Conservation (phyloP, 495 filamentous ascomycete genomes). For the Polyplosphaeria fusca region DNA sequence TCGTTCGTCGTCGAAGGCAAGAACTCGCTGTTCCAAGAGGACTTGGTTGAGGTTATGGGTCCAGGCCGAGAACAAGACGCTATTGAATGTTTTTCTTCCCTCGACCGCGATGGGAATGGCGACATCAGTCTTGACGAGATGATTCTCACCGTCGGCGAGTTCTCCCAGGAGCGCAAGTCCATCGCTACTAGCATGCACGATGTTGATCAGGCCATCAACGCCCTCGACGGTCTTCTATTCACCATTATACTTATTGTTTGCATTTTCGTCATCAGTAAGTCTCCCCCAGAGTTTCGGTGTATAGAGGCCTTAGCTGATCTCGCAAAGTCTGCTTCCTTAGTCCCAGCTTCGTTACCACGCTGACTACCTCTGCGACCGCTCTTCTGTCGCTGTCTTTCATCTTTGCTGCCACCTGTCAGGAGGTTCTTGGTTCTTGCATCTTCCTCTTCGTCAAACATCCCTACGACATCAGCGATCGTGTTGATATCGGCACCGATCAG, state of each 20-base stretch:
- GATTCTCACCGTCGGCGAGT: slow-evolving; percentile 79
- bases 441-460: slow-evolving; percentile 98
- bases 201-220: slow-evolving; percentile 88
- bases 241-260: slow-evolving; percentile 75
- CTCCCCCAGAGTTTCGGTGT: not conserved
- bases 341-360: slow-evolving; percentile 75
- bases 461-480: slow-evolving; percentile 88
- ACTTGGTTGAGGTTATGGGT: slow-evolving; percentile 85
- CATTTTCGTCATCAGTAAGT: slow-evolving; percentile 78
- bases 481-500: slow-evolving; percentile 72
- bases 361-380: slow-evolving; percentile 92
- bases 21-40: slow-evolving; percentile 72
- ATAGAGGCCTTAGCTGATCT: slow-evolving; percentile 1
- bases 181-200: slow-evolving; percentile 93
- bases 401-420: slow-evolving; percentile 85
- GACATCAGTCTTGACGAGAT: slow-evolving; percentile 95
- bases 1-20: slow-evolving; percentile 91
- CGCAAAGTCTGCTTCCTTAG: slow-evolving; percentile 72
- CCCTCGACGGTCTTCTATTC: slow-evolving; percentile 79
- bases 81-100: slow-evolving; percentile 71
- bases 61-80: slow-evolving; percentile 66
- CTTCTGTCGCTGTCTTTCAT: slow-evolving; percentile 92
- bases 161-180: slow-evolving; percentile 76
- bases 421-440: slow-evolving; percentile 92
- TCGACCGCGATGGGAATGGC: slow-evolving; percentile 88